Conservation (phyloP, 2,329 filamentous ascomycete species). For the Acephala macrosclerotiorum region DNA sequence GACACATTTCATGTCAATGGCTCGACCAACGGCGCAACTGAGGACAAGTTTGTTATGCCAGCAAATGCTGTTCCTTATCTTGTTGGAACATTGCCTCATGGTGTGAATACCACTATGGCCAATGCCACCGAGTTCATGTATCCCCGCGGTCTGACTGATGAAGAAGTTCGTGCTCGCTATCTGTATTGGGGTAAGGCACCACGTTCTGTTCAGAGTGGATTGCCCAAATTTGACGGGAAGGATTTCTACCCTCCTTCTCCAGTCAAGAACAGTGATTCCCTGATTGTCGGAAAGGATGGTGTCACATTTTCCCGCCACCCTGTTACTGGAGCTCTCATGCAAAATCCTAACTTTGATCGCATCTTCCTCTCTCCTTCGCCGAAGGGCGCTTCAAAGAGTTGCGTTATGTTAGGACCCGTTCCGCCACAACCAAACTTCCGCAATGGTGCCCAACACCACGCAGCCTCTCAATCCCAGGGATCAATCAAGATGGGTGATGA, state of each 20-base stretch:
- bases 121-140: slow-evolving; percentile 60
- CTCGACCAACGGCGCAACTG: neutral
- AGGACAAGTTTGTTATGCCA: slow-evolving; percentile 7
- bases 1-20: slow-evolving; percentile 35
- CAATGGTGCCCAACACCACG: neutral
- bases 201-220: slow-evolving; percentile 54
- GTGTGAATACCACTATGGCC: slow-evolving; percentile 51
- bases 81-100: slow-evolving; percentile 58
- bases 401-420: neutral
- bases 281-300: slow-evolving; percentile 20
- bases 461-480: neutral
- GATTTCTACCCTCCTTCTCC: slow-evolving; percentile 68
- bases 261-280: slow-evolving; percentile 44
- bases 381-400: neutral
- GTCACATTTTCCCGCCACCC: neutral
- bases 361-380: slow-evolving; percentile 27
- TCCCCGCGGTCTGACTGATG: slow-evolving; percentile 61
- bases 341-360: slow-evolving; percentile 14
- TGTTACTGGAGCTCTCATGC: neutral
- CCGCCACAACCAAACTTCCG: slow-evolving; percentile 6
- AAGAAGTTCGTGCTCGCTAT: slow-evolving; percentile 64
- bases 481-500: neutral
- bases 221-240: slow-evolving; percentile 71
- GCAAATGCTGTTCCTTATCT: slow-evolving; percentile 56
- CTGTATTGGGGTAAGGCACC: slow-evolving; percentile 68